Base-by-base conservation (phyloP, 2,329 filamentous ascomycete species). In the Hypocrella siamensis region DNA sequence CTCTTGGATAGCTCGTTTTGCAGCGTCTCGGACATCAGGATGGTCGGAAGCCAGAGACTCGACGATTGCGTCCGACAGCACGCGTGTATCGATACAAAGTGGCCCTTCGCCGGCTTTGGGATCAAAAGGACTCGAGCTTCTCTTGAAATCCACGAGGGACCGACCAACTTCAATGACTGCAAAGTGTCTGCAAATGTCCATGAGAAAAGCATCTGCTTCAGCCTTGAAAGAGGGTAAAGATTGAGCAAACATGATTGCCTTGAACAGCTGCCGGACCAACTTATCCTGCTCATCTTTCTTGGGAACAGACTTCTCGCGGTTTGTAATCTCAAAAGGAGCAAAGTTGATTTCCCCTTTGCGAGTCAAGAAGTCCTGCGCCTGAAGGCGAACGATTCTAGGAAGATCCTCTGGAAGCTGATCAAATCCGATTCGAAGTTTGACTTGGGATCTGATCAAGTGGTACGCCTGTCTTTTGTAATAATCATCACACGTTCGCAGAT, bases 381-480 rank as follows among this genome's bases (percentile, higher is more conserved):
- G 83, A 5, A 96, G 66, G 22, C 90, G 78, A 29, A 99, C 70
- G 7, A 92, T 64, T 28, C 82, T 72, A 4, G 83, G 75, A 40
- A 96, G 71, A 40, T 98, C 88, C 6, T 98, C 90, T 0, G 88
- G 88, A 10, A 96, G 62, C 44, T 70, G 79, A 46, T 98, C 90
- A 38, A 75, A 74, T 4, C 90, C 90, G 35, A 98, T 79, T 33
- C 88, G 74, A 19, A 98, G 63, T 58, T 96, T 98, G 32, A 93
- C 63, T 45, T 96, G 86, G 1, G 85, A 71, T 42, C 79, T 84
- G 46, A 98, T 75, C 45, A 96, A 67, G 38, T 85, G 76, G 42
- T 94, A 75, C 0, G 92, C 83, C 54, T 98, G 85, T 47, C 81
- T 80, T 58, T 96, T 96, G 62, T 98, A 93, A 51, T 82, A 90